phyloP scores from a whole-genome alignment of 306 rosid genomes.

The Vigna unguiculata region DNA sequence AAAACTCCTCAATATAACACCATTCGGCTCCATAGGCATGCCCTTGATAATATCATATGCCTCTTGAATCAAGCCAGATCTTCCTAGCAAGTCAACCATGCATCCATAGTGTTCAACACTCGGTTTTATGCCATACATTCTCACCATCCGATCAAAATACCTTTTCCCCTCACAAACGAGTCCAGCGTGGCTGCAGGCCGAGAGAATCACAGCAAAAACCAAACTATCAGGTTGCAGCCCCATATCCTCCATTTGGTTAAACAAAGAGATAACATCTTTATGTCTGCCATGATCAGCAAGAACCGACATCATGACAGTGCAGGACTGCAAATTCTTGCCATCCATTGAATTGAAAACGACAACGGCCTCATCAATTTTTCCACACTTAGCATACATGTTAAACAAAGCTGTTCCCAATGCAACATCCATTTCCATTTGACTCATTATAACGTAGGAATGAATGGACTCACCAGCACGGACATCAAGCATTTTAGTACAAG shows the following conservation, averaged over 20 bases:
- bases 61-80: slow-evolving; percentile 67
- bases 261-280: slow-evolving; percentile 53
- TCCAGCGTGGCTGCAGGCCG: slow-evolving; percentile 80
- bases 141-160: slow-evolving; percentile 65
- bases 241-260: slow-evolving; percentile 51
- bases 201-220: slow-evolving; percentile 60
- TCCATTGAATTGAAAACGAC: slow-evolving; percentile 54
- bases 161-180: slow-evolving; percentile 57
- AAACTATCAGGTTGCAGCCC: slow-evolving; percentile 62
- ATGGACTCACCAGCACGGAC: slow-evolving; percentile 52
- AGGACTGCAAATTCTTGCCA: slow-evolving; percentile 62
- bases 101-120: slow-evolving; percentile 72
- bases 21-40: slow-evolving; percentile 65
- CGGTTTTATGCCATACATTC: slow-evolving; percentile 58
- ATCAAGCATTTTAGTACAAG: slow-evolving; percentile 50
- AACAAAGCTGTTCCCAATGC: slow-evolving; percentile 65
- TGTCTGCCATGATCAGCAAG: slow-evolving; percentile 63
- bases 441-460: slow-evolving; percentile 54
- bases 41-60: slow-evolving; percentile 59
- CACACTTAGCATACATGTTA: slow-evolving; percentile 69
- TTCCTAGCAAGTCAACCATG: slow-evolving; percentile 71
- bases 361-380: slow-evolving; percentile 52
- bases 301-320: slow-evolving; percentile 74
- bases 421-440: slow-evolving; percentile 46
- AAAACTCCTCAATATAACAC: slow-evolving; percentile 65